Conservation (phyloP, 331 rosid species). For the Phaseolus coccineus region DNA sequence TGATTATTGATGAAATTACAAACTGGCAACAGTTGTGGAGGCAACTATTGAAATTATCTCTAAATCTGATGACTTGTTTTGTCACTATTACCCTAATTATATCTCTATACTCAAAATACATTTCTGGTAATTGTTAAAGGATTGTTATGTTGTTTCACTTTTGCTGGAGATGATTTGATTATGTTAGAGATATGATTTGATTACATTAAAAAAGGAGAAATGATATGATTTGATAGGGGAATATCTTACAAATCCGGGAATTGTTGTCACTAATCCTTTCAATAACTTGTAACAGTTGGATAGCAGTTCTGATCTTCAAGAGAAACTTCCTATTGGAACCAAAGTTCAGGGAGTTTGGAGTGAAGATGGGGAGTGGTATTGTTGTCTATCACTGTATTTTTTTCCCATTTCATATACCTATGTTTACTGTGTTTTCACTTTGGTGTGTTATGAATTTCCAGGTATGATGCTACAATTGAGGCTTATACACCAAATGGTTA, state of each 20-base stretch:
- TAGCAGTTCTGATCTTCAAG: conserved; percentile 62
- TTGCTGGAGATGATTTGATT: not conserved
- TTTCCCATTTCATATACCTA: conserved; percentile 39
- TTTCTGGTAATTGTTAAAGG: conserved; percentile 26
- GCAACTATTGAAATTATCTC: conserved; percentile 23
- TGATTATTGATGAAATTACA: conserved; percentile 19
- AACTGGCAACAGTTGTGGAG: conserved; percentile 16
- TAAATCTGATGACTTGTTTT: conserved; percentile 15
- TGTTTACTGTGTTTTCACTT: conserved; percentile 47
- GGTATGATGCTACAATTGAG: conserved; percentile 90
- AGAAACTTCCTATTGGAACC: conserved; percentile 74
- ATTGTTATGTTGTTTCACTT: conserved; percentile 15
- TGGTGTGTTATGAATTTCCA: conserved; percentile 55
- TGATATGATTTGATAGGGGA: too few relatives aligned
- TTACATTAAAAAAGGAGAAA: too few relatives aligned
- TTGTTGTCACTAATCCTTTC: too few relatives aligned
- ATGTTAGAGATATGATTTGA: too few relatives aligned
- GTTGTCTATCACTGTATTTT: conserved; percentile 24
- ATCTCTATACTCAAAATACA: not conserved
- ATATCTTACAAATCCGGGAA: too few relatives aligned
- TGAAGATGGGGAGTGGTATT: conserved; percentile 98
- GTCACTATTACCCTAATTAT: too few relatives aligned
- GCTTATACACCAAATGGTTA: conserved; percentile 84
- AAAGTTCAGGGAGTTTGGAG: conserved; percentile 97
- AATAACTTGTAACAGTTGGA: conserved; percentile 52